phyloP scores from a whole-genome alignment of 1,284 basidiomycete genomes.

The Cryptococcus sp. region DNA sequence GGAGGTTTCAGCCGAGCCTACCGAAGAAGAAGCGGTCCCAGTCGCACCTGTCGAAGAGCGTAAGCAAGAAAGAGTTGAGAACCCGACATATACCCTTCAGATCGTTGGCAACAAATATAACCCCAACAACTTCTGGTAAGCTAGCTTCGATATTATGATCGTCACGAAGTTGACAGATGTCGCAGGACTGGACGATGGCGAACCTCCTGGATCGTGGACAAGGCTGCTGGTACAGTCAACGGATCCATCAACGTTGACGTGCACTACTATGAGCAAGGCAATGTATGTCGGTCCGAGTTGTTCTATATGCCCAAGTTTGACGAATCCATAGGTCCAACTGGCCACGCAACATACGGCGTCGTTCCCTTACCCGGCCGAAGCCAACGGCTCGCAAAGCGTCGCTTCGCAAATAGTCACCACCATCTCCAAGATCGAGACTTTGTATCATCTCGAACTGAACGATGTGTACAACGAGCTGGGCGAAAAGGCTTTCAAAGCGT shows the following conservation, averaged over 20 bases:
- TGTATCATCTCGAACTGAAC: slow-evolving; percentile 77
- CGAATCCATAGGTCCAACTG: slow-evolving; percentile 73
- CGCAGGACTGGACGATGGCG: slow-evolving; percentile 89
- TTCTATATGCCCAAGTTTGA: neutral
- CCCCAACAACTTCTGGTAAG: slow-evolving; percentile 82
- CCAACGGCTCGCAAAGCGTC: slow-evolving; percentile 57
- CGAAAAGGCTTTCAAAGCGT: slow-evolving; percentile 82
- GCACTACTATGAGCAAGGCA: slow-evolving; percentile 96
- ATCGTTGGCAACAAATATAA: slow-evolving; percentile 93
- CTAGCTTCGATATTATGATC: neutral
- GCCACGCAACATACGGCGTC: slow-evolving; percentile 69
- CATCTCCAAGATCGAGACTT: slow-evolving; percentile 74
- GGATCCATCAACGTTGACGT: slow-evolving; percentile 76
- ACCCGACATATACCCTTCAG: slow-evolving; percentile 67
- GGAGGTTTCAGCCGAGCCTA: slow-evolving; percentile 6
- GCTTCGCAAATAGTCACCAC: slow-evolving; percentile 67
- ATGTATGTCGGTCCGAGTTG: slow-evolving; percentile 59
- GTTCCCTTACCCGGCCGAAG: slow-evolving; percentile 65
- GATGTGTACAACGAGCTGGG: slow-evolving; percentile 81
- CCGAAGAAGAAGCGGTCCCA: neutral
- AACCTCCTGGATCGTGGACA: slow-evolving; percentile 56
- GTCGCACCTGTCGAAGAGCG: slow-evolving; percentile 13
- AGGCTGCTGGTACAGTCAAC: slow-evolving; percentile 39
- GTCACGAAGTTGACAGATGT: slow-evolving; percentile 2
- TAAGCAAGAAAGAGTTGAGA: slow-evolving; percentile 35